phyloP scores from a whole-genome alignment of 2,329 filamentous ascomycete species.

The Orbilia oligospora region DNA sequence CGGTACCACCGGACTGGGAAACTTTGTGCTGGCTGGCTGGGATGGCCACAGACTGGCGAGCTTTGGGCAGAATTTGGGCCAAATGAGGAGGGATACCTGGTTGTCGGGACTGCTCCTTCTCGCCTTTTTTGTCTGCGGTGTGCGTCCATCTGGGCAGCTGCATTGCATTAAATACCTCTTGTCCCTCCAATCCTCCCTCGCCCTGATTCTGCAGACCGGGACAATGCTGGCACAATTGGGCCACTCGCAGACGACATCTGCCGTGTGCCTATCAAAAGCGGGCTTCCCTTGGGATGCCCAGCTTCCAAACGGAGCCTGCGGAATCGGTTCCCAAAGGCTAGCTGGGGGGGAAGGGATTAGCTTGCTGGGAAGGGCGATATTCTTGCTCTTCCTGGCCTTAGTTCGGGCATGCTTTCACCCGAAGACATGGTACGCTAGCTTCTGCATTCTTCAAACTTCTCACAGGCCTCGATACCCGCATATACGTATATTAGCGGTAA shows the following conservation, averaged over 20 bases:
- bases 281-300: conserved; percentile 9
- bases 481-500: background rate
- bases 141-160: conserved; percentile 52
- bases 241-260: conserved; percentile 41
- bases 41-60: conserved; percentile 27
- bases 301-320: conserved; percentile 44
- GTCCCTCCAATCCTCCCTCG: conserved; percentile 12
- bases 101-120: conserved; percentile 42
- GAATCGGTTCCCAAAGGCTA: conserved; percentile 57
- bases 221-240: conserved; percentile 24
- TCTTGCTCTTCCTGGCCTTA: conserved; percentile 30
- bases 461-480: conserved; percentile 13
- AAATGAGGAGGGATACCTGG: conserved; percentile 54
- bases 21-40: conserved; percentile 29
- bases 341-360: conserved; percentile 20
- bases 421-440: conserved; percentile 40
- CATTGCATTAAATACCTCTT: conserved; percentile 60
- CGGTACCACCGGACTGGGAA: conserved; percentile 55
- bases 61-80: conserved; percentile 39
- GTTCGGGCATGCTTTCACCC: conserved; percentile 32
- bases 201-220: conserved; percentile 10
- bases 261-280: conserved; percentile 38
- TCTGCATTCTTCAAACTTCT: conserved; percentile 24
- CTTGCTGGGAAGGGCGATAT: conserved; percentile 19
- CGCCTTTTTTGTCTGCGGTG: conserved; percentile 27